These are phyloP conservation scores for Botrytis hyacinthi DNA, from an alignment of 2,329 filamentous ascomycete genomes.

Conservation along the genomic window DNA sequence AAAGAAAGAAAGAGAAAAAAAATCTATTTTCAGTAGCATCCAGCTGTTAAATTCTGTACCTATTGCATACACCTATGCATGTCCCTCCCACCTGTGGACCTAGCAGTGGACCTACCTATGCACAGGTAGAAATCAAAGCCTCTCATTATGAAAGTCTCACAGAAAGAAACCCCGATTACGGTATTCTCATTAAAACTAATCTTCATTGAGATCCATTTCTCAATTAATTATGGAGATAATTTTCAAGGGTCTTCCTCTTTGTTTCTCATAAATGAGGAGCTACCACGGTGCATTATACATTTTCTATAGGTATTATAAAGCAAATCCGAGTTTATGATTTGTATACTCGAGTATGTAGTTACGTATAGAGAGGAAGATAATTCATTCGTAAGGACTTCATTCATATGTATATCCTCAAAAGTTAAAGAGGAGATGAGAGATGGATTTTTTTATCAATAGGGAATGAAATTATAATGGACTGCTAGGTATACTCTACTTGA, in stretches of 20 bases:
- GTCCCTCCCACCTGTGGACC: not conserved
- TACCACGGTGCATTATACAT: too few relatives aligned
- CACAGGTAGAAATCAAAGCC: too few relatives aligned
- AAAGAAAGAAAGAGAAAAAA: not conserved
- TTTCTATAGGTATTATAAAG: too few relatives aligned
- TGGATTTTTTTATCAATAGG: not conserved
- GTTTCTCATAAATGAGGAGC: slow-evolving; percentile 1
- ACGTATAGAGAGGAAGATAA: too few relatives aligned
- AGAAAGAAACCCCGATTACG: not conserved
- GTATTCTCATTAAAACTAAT: not conserved
- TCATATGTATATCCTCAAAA: not conserved
- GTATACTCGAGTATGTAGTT: too few relatives aligned
- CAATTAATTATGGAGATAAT: not conserved
- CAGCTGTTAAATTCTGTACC: not conserved
- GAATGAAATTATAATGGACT: not conserved
- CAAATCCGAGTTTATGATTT: too few relatives aligned
- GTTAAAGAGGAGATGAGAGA: not conserved
- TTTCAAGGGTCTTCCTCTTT: not conserved
- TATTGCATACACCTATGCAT: not conserved
- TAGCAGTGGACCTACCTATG: too few relatives aligned
- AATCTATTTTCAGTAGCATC: slow-evolving; percentile 4
- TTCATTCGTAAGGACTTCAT: too few relatives aligned
- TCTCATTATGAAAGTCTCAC: not conserved
- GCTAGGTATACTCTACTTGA: not conserved
- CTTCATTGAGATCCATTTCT: not conserved